Base-by-base conservation (phyloP, 192 early-diverging fungal genomes). In the Podila horticola region DNA sequence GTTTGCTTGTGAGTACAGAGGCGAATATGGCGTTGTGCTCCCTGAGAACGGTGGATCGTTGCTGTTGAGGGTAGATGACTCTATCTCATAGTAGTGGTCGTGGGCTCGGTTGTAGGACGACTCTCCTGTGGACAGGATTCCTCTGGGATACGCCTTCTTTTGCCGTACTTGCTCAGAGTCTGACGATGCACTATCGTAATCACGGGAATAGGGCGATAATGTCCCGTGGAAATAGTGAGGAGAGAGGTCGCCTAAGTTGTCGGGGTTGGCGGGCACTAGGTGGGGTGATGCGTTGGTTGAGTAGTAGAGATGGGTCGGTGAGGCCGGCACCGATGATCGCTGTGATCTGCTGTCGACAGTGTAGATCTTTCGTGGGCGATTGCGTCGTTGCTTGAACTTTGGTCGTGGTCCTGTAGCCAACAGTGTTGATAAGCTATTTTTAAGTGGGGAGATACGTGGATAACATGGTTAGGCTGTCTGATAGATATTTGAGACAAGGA, bases 161-260 rank as follows among this genome's bases (percentile, higher is more conserved):
- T 81, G 60, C 2, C 77, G 71, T 1, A 59, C 60, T 20, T 66
- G 66, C 66, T 81, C 77, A 3, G 77, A 81, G 22, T 81, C 77
- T 2, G 77, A 79, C 10, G 76, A 81, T n/a, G 77, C 67, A 52
- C 77, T 81, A 28, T 81, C 77, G 20, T 81, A 81, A 24, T 81
- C 77, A 59, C 77, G 51, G 5, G 77, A 79, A 58, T 19, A 57
- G 7, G 76, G 76, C 20, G 76, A 72, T 28, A 72, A 52, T 49
- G 76, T 64, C 4, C 71, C 77, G 13, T 72, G 77, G 62, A 81
- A 73, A 49, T 81, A 81, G 33, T 73, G 65, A 5, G 77, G 77
- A 4, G 77, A 81, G 5, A 81, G 71, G 41, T 81, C 77, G 29
- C 77, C 77, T 15, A 81, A 60, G 60, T 66, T 72, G 20, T 81